Percentiles rank a stretch among this genome's conserved stretches.
Conservation (phyloP, 352 stramenopile genomes). For the Pythium utonaiense region DNA sequence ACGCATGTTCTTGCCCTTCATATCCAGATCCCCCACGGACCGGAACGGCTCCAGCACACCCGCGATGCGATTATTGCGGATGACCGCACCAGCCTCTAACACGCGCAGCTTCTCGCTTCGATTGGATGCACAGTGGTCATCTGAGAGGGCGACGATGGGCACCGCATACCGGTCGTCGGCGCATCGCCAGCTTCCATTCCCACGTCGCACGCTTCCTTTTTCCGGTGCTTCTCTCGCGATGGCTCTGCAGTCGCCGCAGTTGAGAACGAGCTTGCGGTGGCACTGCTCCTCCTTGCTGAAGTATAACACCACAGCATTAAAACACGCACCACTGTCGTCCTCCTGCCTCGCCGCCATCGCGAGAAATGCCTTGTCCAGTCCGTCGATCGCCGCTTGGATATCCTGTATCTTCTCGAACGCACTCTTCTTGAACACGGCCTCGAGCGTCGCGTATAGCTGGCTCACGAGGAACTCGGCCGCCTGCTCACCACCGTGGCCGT, state of each 20-base stretch:
- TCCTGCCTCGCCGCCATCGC: conserved; percentile 28
- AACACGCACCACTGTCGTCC: conserved; percentile 66
- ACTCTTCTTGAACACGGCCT: conserved; percentile 31
- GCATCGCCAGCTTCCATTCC: conserved; percentile 3
- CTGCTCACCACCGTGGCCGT: conserved; percentile 63
- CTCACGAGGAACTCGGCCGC: conserved; percentile 57
- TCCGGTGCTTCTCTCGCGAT: conserved; percentile 40
- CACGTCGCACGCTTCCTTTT: not conserved
- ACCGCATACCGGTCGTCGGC: conserved; percentile 8
- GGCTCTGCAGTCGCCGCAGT: conserved; percentile 71
- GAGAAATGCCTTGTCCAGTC: conserved; percentile 45
- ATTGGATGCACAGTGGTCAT: conserved; percentile 77
- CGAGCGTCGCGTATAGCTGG: conserved; percentile 41
- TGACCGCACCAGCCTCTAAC: conserved; percentile 52
- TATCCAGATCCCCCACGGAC: conserved; percentile 81
- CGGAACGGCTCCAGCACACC: conserved; percentile 81
- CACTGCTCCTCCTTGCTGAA: conserved; percentile 30
- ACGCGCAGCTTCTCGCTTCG: conserved; percentile 55
- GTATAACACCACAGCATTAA: conserved; percentile 54
- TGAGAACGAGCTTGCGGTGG: conserved; percentile 56
- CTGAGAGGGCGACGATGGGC: conserved; percentile 29
- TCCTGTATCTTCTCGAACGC: conserved; percentile 16
- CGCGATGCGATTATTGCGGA: conserved; percentile 68
- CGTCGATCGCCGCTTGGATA: conserved; percentile 40
- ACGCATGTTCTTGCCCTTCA: conserved; percentile 68